Evolutionary conservation across 306 rosid genomes (phyloP), one percentile per base, ranked within the genome.

Genomic region (Sicyos edulis): DNA sequence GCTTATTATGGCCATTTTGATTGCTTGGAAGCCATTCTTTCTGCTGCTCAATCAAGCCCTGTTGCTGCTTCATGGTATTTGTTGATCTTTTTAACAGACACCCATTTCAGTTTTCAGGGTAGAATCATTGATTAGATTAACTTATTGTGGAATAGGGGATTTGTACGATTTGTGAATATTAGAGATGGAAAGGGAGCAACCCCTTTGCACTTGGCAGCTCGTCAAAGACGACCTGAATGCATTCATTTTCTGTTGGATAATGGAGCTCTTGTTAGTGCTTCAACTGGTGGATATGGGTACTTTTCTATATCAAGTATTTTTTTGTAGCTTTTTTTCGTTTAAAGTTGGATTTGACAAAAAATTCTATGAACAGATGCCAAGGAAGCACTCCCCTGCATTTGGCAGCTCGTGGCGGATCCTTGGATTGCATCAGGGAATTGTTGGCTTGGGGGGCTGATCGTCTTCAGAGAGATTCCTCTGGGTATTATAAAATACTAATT

Each of bases 371-470:
- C 95, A 95, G 99, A 53, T 95, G 76, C 81, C 92, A 85, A 52
- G 97, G 96, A 59, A 91, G 99, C 78, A 86, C 99, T 71, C 88
- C 99, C 40, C 97, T 95, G 72, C 99, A 95, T 86, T 81, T 95
- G 70, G 99, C 99, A 10, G 99, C 97, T 54, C 88, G 92, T 82
- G 99, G 96, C 22, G 97, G 99, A 20, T 91, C 96, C 76, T 67
- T 89, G 54, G 96, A 95, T 80, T 95, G 99, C 80, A 83, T 95
- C 68, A 83, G 99, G 0, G 91, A 82, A 75, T 57, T 95, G 37
- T 79, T 95, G 74, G 99, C 97, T 5, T 95, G 99, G 99, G 99
- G 99, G 47, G 99, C 96, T 3, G 99, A 91, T 83, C 97, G 99
- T 42, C 76, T 85, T 76, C 97, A 95, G 61, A 83, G 97, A 66